These are phyloP conservation scores for Encephalitozoon romaleae DNA, from an alignment of 371 early-diverging fungal genomes.

Conservation along the genomic window DNA sequence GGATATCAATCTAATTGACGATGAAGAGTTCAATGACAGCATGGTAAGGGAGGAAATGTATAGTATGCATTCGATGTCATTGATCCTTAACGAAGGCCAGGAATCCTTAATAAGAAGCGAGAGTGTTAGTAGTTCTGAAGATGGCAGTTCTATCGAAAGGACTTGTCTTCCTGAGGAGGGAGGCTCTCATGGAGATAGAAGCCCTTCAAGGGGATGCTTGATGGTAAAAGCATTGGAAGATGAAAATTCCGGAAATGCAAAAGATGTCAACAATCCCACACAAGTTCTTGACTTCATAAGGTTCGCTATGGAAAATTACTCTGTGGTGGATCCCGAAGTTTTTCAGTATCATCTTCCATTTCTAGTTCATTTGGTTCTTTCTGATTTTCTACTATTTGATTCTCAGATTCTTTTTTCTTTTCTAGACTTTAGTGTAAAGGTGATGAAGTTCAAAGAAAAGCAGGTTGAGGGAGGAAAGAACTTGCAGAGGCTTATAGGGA, in stretches of 20 bases:
- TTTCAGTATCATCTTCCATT: slow-evolving; percentile 17
- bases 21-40: not conserved
- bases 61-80: not conserved
- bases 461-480: not conserved
- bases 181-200: not conserved
- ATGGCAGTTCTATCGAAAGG: not conserved
- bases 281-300: slow-evolving; percentile 1
- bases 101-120: not conserved
- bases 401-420: not conserved
- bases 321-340: not conserved
- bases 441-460: slow-evolving; percentile 5
- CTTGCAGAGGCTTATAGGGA: not conserved
- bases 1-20: not conserved
- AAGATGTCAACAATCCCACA: not conserved
- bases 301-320: not conserved
- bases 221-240: not conserved
- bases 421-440: not conserved
- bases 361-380: not conserved
- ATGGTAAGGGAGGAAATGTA: not conserved
- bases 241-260: not conserved
- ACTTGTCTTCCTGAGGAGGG: not conserved
- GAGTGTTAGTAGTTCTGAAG: not conserved
- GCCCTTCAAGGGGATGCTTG: not conserved
- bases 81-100: not conserved
- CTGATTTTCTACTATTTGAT: not conserved